Base-by-base conservation (phyloP, 2,329 filamentous ascomycete species). In the Paraphaeosphaeria sporulosa region DNA sequence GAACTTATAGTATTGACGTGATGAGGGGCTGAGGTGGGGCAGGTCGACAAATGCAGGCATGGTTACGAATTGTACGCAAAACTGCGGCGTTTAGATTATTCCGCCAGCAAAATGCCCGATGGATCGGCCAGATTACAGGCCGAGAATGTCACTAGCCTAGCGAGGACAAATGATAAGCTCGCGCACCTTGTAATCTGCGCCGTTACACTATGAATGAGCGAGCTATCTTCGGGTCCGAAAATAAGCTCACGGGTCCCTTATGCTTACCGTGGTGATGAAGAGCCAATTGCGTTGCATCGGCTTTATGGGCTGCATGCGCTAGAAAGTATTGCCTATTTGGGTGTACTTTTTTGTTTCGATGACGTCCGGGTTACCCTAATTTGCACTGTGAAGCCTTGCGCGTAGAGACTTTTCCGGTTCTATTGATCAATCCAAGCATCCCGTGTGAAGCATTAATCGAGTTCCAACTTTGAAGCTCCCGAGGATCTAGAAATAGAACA, bases 21-120 rank as follows among this genome's bases (percentile, higher is more conserved):
- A 51, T 23, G 48, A 51, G 48, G 30, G 48, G 48, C 12, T 1
- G 21, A 36, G 44, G 48, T 51, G 48, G 48, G 48, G 30, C 30
- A 36, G 15, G 6, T 10, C 15, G 21, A 21, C 48, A 4, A 38
- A 38, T 38, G 32, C 48, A 51, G 48, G 9, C 10, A 36, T 12
- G 9, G 12, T 51, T 36, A 8, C 48, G 38, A 51, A 32, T 17
- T 51, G 48, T 32, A 38, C 6, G 48, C 6, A 23, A 21, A 15
- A 8, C n/a, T n/a, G 19, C 27, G 10, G 27, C 30, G 2, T 21
- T 38, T 51, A 38, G 27, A n/a, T 23, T 1, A n/a, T 36, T 51
- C 30, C 48, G 48, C 48, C 30, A 38, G 19, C 19, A 32, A 10
- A 21, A 51, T 23, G 9, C 30, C 47, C 47, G n/a, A 17, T 9